Base-by-base conservation (phyloP, 2,329 filamentous ascomycete species). In the Emmonsiellopsis sp. region DNA sequence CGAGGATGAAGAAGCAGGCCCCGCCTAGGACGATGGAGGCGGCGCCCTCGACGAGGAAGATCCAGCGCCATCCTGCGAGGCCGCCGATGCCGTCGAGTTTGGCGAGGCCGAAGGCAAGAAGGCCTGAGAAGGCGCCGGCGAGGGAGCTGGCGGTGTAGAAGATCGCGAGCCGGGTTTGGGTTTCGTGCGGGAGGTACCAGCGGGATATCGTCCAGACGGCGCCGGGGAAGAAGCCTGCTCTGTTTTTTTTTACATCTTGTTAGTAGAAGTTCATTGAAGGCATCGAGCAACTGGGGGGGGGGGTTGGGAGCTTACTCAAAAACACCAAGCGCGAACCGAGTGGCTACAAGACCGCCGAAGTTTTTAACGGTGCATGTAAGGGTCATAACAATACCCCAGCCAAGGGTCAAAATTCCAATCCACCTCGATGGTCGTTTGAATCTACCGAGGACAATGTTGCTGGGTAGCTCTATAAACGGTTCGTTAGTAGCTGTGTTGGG, bases 91-190 rank as follows among this genome's bases (percentile, higher is more conserved):
- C 80, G 59, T 89, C 80, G 87, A 95, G 91, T 64, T 93, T 88
- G n/a, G 88, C 88, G 58, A 96, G 94, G 0, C 85, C 91, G 1
- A 83, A 85, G 0, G 91, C 91, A 4, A 96, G 77, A 1, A 96
- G 78, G 2, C 90, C 90, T 43, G 89, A 90, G 62, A 95, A 96
- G 0, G 89, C 89, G 1, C 89, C 89, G 0, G 87, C 85, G 0
- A 93, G 71, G 0, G 89, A 87, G 0, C 89, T 88, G 0, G 87
- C 86, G 0, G 86, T 89, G 73, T 93, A 94, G 74, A 93, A 92
- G 54, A 90, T 82, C 11, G 88, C 86, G 57, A 86, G 83, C 37
- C 89, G 81, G n/a, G 89, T 78, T 49, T 87, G 89, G 52, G 93
- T 86, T 63, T 94, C 89, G 13, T 78, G 80, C 37, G 88, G 78